These are phyloP conservation scores for Platanthera zijinensis DNA, from an alignment of 106 monocot species.

Conservation along the genomic window DNA sequence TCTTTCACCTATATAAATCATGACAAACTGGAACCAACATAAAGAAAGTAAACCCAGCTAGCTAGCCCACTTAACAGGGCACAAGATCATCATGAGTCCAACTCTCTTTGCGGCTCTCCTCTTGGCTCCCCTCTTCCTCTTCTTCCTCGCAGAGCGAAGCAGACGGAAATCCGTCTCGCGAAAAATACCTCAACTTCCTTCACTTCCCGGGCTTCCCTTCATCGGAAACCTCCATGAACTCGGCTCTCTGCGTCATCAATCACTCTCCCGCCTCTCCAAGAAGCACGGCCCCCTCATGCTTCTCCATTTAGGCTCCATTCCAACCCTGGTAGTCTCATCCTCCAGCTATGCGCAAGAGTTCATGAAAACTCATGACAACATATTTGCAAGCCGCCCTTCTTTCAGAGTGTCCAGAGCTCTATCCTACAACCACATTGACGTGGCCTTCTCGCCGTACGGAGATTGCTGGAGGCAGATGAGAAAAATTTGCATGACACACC, in stretches of 20 bases:
- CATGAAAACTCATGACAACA: conserved; percentile 5
- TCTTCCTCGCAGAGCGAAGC: not conserved
- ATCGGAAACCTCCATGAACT: conserved; percentile 18
- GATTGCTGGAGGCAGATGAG: conserved; percentile 1
- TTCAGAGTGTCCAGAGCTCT: not conserved
- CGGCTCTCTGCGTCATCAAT: not conserved
- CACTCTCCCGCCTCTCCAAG: not conserved
- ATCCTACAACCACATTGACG: not conserved
- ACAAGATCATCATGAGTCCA: too few species aligned
- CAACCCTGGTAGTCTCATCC: conserved; percentile 18
- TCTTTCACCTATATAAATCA: too few species aligned
- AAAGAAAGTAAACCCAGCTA: too few species aligned
- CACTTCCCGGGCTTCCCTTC: conserved; percentile 7
- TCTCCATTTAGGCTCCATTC: conserved; percentile 11
- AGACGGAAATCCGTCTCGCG: not conserved
- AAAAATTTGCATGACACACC: not conserved
- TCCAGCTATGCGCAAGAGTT: conserved; percentile 4
- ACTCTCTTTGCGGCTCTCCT: not conserved
- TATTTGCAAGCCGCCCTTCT: not conserved
- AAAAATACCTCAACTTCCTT: not conserved
- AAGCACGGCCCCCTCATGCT: conserved; percentile 21
- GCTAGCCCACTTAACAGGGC: too few species aligned
- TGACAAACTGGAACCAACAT: too few species aligned
- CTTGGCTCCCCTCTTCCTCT: conserved; percentile 1
- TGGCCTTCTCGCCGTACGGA: not conserved